Evolutionary conservation across 306 rosid species (phyloP).

Genomic region (Rubus parviflorus): DNA sequence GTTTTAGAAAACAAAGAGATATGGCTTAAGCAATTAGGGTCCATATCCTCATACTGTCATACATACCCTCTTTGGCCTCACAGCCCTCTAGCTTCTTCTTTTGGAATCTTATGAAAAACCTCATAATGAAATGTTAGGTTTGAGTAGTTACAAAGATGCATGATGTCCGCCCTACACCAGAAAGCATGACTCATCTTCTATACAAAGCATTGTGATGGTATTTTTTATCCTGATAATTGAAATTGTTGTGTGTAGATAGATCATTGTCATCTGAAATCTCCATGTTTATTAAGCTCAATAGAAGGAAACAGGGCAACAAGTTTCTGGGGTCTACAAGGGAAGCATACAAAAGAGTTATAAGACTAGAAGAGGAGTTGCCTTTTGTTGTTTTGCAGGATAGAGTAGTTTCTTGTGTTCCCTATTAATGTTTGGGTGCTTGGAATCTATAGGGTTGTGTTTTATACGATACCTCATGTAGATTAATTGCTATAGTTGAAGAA

Average conservation of each 20-base stretch:
- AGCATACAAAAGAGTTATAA: constrained; percentile 9
- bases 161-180: constrained; percentile 16
- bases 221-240: not conserved
- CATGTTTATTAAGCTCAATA: not conserved
- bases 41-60: not conserved
- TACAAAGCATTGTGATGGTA: not conserved
- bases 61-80: constrained; percentile 1
- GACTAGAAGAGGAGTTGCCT: not conserved
- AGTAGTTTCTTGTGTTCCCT: not conserved
- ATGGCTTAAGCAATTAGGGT: constrained; percentile 9
- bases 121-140: constrained; percentile 21
- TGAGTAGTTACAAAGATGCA: constrained; percentile 18
- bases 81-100: constrained; percentile 19
- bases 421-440: not conserved
- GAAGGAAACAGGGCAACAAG: not conserved
- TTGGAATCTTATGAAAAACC: constrained; percentile 20
- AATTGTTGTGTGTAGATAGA: not conserved
- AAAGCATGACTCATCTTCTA: not conserved
- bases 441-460: not conserved
- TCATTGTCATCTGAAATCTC: not conserved
- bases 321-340: constrained; percentile 6
- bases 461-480: not conserved
- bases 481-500: not conserved
- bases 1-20: constrained; percentile 16
- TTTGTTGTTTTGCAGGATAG: not conserved